Base-by-base conservation (phyloP, 805 yeast genomes). In the Metschnikowia henanensis region DNA sequence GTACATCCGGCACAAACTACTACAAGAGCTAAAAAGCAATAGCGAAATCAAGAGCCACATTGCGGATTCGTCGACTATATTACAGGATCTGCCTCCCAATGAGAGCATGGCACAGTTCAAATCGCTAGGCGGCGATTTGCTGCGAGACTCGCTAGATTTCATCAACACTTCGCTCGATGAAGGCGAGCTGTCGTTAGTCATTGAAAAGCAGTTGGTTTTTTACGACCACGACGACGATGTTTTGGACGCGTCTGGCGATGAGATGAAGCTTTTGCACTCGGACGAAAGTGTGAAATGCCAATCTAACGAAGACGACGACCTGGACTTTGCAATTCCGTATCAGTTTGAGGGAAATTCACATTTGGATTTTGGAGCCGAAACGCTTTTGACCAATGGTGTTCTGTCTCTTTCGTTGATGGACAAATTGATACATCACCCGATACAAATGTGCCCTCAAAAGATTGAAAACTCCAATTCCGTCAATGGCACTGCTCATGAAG, bases 271-370 rank as follows among this genome's bases (percentile, higher is more conserved):
- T 39, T 53, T 38, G 44, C 64, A 29, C 30, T 61, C 43, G 26
- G 63, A 61, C 42, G 67, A 62, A 35, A 59, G 66, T 16, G 56
- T 57, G 8, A 46, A 56, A 39, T 57, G 57, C 20, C 46, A 53
- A 9, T 57, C 55, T 2, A 47, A 51, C 20, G 51, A 43, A 37
- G 53, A 46, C 26, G 52, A 47, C 17, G 56, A 53, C 5, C 32
- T 41, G 13, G 48, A 41, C 31, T 13, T 4, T 17, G 31, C 25
- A 17, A n/a, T 5, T 9, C n/a, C 12, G 6, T 9, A 28, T 5
- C 6, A n/a, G 6, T 28, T 28, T 6, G n/a, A 10, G 6, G 6
- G 5, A 7, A n/a, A 28, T 10, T 6, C n/a, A 6, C 30, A 10
- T 6, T 7, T 28, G 5, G 30, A 8, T 5, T 6, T 7, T 10